phyloP scores from a whole-genome alignment of 2,329 filamentous ascomycete genomes.

The Pseudogymnoascus sp. region DNA sequence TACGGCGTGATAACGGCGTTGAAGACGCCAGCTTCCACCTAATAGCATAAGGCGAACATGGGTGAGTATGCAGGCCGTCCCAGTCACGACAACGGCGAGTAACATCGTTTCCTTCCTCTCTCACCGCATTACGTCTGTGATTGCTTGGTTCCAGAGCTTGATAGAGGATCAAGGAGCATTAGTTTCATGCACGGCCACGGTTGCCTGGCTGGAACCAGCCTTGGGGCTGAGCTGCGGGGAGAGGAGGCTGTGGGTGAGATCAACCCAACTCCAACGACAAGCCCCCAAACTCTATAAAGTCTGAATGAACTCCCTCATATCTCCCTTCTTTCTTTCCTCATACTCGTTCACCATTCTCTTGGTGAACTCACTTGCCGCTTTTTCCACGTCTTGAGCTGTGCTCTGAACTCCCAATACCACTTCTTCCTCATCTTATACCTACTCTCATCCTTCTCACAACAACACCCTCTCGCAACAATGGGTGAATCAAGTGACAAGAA shows the following conservation, averaged over 20 bases:
- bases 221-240: slow-evolving; percentile 5
- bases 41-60: neutral
- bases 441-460: neutral
- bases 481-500: neutral
- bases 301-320: neutral
- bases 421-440: neutral
- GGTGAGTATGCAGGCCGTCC: neutral
- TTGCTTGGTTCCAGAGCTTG: neutral
- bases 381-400: slow-evolving; percentile 4
- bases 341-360: neutral
- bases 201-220: slow-evolving; percentile 4
- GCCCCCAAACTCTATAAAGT: neutral
- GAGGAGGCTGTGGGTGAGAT: slow-evolving; percentile 2
- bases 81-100: neutral
- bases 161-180: neutral
- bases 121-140: neutral
- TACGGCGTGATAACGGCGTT: neutral
- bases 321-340: neutral
- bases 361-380: neutral
- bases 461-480: slow-evolving; percentile 11
- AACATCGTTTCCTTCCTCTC: neutral
- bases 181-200: slow-evolving; percentile 3
- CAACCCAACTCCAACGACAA: neutral
- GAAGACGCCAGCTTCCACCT: neutral
- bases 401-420: neutral